phyloP scores from a whole-genome alignment of 208 protist genomes.

The Trypanosoma mega region DNA sequence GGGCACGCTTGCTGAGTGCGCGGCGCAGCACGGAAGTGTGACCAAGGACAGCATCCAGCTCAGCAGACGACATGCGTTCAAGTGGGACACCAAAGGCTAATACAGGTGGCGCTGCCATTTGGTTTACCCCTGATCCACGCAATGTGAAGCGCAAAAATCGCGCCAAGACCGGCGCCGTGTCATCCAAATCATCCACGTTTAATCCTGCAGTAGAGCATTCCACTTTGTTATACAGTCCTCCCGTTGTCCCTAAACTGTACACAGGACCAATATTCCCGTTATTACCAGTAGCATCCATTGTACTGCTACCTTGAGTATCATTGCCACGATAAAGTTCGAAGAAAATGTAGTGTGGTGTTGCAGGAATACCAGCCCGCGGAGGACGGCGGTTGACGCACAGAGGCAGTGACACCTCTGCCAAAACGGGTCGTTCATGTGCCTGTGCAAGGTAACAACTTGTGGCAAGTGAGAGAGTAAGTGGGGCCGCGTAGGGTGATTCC shows the following conservation, averaged over 20 bases:
- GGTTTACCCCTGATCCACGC: slow-evolving; percentile 17
- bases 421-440: slow-evolving; percentile 19
- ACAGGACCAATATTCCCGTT: too few relatives aligned
- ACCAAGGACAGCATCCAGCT: slow-evolving; percentile 14
- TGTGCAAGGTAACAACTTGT: slow-evolving; percentile 24
- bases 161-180: slow-evolving; percentile 23
- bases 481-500: slow-evolving; percentile 14
- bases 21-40: not conserved
- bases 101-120: slow-evolving; percentile 20
- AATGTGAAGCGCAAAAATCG: slow-evolving; percentile 25
- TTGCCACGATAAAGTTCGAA: slow-evolving; percentile 7
- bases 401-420: slow-evolving; percentile 24
- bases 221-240: not conserved
- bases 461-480: slow-evolving; percentile 18
- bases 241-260: too few relatives aligned
- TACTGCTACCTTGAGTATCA: not conserved
- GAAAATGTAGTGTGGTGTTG: slow-evolving; percentile 13
- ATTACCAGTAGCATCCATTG: too few relatives aligned
- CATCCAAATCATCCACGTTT: not conserved
- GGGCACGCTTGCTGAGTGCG: not conserved
- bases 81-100: slow-evolving; percentile 28
- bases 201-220: slow-evolving; percentile 3
- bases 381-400: slow-evolving; percentile 9
- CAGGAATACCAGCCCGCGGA: not conserved
- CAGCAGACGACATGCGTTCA: slow-evolving; percentile 13